phyloP scores from a whole-genome alignment of 2,329 filamentous ascomycete genomes.

The Epicoccum sorghinum region DNA sequence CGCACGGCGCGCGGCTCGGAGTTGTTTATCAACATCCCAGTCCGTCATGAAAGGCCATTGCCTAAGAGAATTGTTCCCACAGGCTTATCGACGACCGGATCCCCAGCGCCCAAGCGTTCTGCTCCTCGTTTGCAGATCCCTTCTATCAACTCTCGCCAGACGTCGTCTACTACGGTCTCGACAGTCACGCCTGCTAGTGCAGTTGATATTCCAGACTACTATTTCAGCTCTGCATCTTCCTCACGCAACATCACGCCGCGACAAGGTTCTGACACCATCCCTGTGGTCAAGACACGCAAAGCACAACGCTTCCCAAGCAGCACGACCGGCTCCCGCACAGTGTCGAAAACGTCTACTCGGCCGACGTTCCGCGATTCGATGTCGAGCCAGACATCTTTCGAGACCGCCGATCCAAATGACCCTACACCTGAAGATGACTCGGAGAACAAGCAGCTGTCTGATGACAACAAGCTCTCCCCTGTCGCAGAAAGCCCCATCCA shows the following conservation, averaged over 20 bases:
- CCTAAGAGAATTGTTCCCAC: conserved; percentile 20
- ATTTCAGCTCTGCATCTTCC: conserved; percentile 33
- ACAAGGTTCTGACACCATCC: conserved; percentile 8
- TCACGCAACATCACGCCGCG: conserved; percentile 18
- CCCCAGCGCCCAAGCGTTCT: conserved; percentile 15
- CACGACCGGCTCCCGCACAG: conserved; percentile 21
- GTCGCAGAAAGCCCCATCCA: conserved; percentile 54
- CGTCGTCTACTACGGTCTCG: conserved; percentile 26
- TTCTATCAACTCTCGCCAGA: conserved; percentile 20
- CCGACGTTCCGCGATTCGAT: conserved; percentile 39
- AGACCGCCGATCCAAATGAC: conserved; percentile 53
- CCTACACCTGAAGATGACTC: conserved; percentile 55
- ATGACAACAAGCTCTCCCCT: conserved; percentile 46
- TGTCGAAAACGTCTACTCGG: conserved; percentile 34
- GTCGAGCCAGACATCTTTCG: conserved; percentile 53
- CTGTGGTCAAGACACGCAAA: conserved; percentile 1
- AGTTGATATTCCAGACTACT: conserved; percentile 47
- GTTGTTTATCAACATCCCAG: conserved; percentile 41
- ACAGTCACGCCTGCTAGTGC: conserved; percentile 30
- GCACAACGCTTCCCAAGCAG: conserved; percentile 30
- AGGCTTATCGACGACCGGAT: conserved; percentile 15
- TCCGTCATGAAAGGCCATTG: conserved; percentile 36
- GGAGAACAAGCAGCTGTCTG: conserved; percentile 40
- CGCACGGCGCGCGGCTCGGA: conserved; percentile 27
- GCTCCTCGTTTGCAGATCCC: conserved; percentile 11